Percentiles rank a stretch among this genome's conserved stretches.
Evolutionary conservation across 169 alveolate species (phyloP).

Genomic region (Plasmodium coatneyi): DNA sequence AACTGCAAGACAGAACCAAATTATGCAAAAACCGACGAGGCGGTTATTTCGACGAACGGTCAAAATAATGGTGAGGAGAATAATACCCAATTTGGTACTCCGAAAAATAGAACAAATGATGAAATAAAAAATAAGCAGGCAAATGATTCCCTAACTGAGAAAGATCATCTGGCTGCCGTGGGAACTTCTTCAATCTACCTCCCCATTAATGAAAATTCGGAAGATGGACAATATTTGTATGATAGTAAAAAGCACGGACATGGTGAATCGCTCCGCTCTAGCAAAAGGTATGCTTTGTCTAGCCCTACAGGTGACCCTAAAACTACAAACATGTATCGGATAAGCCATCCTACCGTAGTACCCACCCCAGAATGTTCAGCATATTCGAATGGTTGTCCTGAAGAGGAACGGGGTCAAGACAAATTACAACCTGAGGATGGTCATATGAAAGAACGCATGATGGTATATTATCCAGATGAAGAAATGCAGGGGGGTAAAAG

Average conservation of each 20-base stretch:
- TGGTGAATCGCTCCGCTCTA: neutral
- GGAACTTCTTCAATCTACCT: neutral
- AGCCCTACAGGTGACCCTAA: neutral
- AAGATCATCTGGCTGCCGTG: neutral
- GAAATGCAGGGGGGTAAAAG: neutral
- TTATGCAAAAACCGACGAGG: neutral
- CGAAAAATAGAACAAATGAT: neutral
- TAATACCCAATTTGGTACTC: neutral
- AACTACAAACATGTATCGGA: neutral
- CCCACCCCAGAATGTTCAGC: neutral
- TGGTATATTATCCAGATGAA: neutral
- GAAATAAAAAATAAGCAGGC: neutral
- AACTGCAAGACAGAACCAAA: neutral
- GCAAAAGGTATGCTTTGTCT: neutral
- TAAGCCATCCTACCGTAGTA: neutral
- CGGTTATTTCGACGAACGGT: neutral
- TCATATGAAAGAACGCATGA: neutral
- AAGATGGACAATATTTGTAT: neutral
- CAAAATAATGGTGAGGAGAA: neutral
- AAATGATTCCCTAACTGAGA: neutral
- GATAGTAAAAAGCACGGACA: neutral
- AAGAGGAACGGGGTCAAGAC: neutral
- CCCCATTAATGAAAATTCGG: constrained; percentile 9
- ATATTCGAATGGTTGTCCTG: neutral
- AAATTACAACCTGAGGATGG: neutral